These are phyloP conservation scores for Brasenia schreberi DNA, from an alignment of 164 flowering plant genomes.

Conservation along the genomic window DNA sequence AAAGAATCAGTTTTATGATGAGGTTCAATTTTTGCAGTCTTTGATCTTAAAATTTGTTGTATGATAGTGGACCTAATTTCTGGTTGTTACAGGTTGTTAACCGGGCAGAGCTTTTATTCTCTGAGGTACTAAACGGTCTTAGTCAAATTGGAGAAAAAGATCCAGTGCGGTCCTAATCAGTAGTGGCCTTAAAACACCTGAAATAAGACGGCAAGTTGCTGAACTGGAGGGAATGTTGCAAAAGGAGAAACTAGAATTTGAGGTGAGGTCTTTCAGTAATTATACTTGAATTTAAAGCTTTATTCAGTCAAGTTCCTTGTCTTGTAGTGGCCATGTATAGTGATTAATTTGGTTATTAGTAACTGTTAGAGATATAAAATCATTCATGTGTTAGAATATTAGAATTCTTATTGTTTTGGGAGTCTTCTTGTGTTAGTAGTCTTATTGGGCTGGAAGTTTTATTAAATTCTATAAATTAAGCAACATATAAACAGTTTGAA, in stretches of 20 bases:
- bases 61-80: too few species aligned
- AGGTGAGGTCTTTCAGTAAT: slow-evolving; percentile 11
- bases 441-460: slow-evolving; percentile 9
- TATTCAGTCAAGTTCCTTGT: slow-evolving; percentile 15
- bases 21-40: too few species aligned
- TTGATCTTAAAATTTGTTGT: not conserved
- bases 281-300: too few species aligned
- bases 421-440: too few species aligned
- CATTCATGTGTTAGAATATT: too few species aligned
- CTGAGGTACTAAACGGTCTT: slow-evolving; percentile 68
- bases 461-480: too few species aligned
- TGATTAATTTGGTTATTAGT: too few species aligned
- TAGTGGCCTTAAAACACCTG: slow-evolving; percentile 21
- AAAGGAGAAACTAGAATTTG: slow-evolving; percentile 68
- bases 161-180: slow-evolving; percentile 11
- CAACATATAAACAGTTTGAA: too few species aligned
- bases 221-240: slow-evolving; percentile 58
- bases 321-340: too few species aligned
- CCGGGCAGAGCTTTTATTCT: slow-evolving; percentile 55
- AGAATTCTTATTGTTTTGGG: too few species aligned
- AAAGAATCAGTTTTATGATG: too few species aligned
- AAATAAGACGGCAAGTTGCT: slow-evolving; percentile 36
- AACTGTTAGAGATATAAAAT: too few species aligned
- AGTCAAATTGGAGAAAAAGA: slow-evolving; percentile 38
- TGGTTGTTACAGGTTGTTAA: slow-evolving; percentile 37